phyloP scores from a whole-genome alignment of 371 early-diverging fungal species.

The Ecytonucleospora hepatopenaei region DNA sequence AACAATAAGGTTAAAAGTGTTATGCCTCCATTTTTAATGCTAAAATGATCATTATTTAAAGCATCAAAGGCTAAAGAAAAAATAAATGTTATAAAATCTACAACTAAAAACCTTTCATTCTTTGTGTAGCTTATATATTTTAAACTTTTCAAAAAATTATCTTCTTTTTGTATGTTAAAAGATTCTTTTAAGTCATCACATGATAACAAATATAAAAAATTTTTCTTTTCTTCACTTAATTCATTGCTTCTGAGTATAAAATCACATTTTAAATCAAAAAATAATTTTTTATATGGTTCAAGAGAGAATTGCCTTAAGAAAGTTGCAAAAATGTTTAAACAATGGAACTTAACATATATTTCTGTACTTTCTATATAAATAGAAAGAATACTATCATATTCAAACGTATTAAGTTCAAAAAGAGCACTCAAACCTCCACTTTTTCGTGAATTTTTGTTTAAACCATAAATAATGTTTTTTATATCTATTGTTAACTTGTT shows the following conservation, averaged over 20 bases:
- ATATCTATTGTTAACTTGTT: neutral
- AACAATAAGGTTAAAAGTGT: constrained; percentile 1
- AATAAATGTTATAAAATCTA: constrained; percentile 1
- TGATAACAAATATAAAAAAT: neutral
- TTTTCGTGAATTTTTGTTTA: neutral
- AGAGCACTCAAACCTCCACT: constrained; percentile 10
- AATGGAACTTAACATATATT: constrained; percentile 4
- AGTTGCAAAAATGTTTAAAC: neutral
- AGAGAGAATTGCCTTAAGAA: neutral
- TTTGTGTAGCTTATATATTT: neutral
- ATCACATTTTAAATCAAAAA: neutral
- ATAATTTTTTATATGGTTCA: too few relatives aligned
- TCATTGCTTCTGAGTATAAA: neutral
- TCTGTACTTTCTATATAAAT: neutral
- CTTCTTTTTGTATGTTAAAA: neutral
- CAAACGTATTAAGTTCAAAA: neutral
- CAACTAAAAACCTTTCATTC: neutral
- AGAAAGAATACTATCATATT: neutral
- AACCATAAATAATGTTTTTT: neutral
- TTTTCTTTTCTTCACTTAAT: too few relatives aligned
- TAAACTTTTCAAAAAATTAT: neutral
- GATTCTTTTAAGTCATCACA: too few relatives aligned
- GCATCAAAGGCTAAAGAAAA: neutral
- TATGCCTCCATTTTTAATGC: constrained; percentile 6
- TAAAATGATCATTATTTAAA: neutral